Percentiles rank a stretch among this genome's conserved stretches.
These are phyloP conservation scores for Aphanomyces stellatus DNA, from an alignment of 352 stramenopile genomes.

Conservation along the genomic window DNA sequence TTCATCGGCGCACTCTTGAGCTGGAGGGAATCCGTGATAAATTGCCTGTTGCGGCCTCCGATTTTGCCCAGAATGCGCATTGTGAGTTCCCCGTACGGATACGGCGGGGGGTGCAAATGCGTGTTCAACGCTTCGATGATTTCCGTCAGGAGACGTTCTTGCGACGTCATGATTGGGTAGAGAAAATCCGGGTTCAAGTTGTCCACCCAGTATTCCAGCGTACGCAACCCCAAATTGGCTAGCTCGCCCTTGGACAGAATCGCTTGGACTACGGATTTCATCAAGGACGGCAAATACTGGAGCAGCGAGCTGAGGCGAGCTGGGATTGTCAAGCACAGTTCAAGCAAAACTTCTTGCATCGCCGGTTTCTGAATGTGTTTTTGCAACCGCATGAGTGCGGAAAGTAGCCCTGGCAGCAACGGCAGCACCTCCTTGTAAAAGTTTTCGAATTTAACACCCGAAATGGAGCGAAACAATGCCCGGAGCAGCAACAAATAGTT, in stretches of 20 bases:
- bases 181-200: conserved; percentile 98
- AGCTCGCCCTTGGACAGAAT: conserved; percentile 93
- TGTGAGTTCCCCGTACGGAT: conserved; percentile 93
- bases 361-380: conserved; percentile 73
- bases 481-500: conserved; percentile 94
- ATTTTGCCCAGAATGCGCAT: conserved; percentile 97
- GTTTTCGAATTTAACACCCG: conserved; percentile 96
- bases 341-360: conserved; percentile 90
- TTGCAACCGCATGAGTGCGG: conserved; percentile 90
- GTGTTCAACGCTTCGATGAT: conserved; percentile 94
- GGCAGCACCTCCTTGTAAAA: conserved; percentile 96
- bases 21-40: conserved; percentile 76
- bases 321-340: conserved; percentile 95
- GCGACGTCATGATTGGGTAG: conserved; percentile 89
- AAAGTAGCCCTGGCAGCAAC: conserved; percentile 89
- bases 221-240: conserved; percentile 91
- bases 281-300: conserved; percentile 95
- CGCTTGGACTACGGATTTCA: conserved; percentile 92
- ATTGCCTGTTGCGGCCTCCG: conserved; percentile 87
- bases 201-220: conserved; percentile 98
- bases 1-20: conserved; percentile 44
- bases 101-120: conserved; percentile 94
- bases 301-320: conserved; percentile 91
- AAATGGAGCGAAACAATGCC: conserved; percentile 94
- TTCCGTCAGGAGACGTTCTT: conserved; percentile 84